Base-by-base conservation (phyloP, 1,284 basidiomycete genomes). In the Cryptococcus jaspeensis region DNA sequence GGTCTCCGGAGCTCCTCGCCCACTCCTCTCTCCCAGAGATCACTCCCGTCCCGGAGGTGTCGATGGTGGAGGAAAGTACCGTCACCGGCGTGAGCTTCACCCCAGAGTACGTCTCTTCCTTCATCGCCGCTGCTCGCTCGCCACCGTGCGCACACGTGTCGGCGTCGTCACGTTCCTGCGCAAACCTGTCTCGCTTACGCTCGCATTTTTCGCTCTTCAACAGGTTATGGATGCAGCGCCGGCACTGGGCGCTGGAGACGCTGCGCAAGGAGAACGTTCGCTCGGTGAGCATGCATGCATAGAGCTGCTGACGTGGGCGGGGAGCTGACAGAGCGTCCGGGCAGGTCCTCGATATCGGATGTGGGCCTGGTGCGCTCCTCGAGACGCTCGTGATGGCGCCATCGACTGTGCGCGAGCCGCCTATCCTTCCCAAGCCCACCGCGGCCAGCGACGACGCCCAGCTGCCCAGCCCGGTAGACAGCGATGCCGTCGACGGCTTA, bases 281-380 rank as follows among this genome's bases (percentile, higher is more conserved):
- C 54, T 72, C 70, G 52, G 73, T 75, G 28, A 42, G 70, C 66
- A 16, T 2, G n/a, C 35, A 41, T 20, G 16, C 46, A 47, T 47
- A 51, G 42, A 9, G 39, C 13, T 43, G 25, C 39, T 58, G 25
- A 39, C 32, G 25, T 32, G 28, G 28, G 16, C 46, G 41, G 38
- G 51, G 42, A 9, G 39, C 13, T 43, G 25, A 32, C 56, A 20
- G 35, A n/a, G 25, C 37, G 38, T 28, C 23, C 22, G 23, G 13
- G 6, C 43, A 74, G 65, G 72, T 76, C 18, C 63, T 78, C 44
- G 76, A 78, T 52, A 66, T 78, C n/a, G 76, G 76, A 11, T 77
- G 75, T 56, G 76, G 76, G 5, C 57, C 71, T 16, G 74, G 74
- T 9, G 69, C 70, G 5, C 63, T 78, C 35, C 69, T 78, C 39